These are phyloP conservation scores for Lasiosphaeris hirsuta DNA, from an alignment of 495 filamentous ascomycete genomes.

Conservation along the genomic window DNA sequence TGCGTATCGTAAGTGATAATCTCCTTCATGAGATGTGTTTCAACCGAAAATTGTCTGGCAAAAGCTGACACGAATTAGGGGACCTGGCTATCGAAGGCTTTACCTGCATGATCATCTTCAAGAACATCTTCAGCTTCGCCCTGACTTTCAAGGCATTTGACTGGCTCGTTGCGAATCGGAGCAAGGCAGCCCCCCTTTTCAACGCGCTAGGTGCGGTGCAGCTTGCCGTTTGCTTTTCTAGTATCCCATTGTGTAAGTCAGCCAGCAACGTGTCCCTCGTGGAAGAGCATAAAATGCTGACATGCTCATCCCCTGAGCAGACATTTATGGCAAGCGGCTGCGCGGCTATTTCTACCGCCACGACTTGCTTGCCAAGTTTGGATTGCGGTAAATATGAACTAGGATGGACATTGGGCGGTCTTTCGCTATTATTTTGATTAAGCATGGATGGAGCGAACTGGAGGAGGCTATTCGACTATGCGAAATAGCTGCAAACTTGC, in stretches of 20 bases:
- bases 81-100: conserved; percentile 87
- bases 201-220: conserved; percentile 72
- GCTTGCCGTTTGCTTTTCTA: conserved; percentile 66
- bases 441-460: not conserved
- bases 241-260: conserved; percentile 68
- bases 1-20: conserved; percentile 68
- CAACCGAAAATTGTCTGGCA: not conserved
- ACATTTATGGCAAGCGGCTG: conserved; percentile 77
- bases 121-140: conserved; percentile 83
- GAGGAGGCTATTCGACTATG: too few species aligned
- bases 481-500: too few species aligned
- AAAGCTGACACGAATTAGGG: conserved; percentile 39
- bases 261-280: not conserved
- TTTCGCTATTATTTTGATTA: not conserved
- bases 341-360: conserved; percentile 67
- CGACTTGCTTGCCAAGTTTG: conserved; percentile 61
- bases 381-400: conserved; percentile 17
- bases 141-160: conserved; percentile 78
- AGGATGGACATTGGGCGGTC: not conserved
- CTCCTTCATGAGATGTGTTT: not conserved
- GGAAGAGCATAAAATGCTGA: not conserved
- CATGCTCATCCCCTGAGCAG: conserved; percentile 36
- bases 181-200: conserved; percentile 57
- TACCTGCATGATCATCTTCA: conserved; percentile 87
- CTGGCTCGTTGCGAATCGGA: conserved; percentile 63